Percentiles rank a stretch among this genome's conserved stretches.
phyloP scores from a whole-genome alignment of 768 basidiomycete genomes.

The Amylocystis lapponica region DNA sequence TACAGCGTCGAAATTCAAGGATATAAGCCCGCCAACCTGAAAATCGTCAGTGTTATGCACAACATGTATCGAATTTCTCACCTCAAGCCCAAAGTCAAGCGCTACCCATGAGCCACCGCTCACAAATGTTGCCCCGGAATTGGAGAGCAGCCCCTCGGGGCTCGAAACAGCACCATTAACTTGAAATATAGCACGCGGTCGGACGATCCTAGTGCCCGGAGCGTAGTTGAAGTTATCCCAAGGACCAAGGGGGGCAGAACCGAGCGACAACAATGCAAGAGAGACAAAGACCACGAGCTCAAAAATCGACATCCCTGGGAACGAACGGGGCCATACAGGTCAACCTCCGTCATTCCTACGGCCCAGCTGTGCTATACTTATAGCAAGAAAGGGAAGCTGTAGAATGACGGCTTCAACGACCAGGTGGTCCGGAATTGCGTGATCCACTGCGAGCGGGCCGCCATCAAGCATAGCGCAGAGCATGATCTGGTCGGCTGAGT shows the following conservation, averaged over 20 bases:
- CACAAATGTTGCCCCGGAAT: conserved; percentile 30
- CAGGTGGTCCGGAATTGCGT: too few relatives aligned
- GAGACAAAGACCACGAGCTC: too few relatives aligned
- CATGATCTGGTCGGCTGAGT: too few relatives aligned
- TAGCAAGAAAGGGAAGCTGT: too few relatives aligned
- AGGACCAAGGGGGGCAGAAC: conserved; percentile 41
- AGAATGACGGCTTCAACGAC: too few relatives aligned
- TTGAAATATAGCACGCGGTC: conserved; percentile 35
- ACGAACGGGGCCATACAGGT: too few relatives aligned
- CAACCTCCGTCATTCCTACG: too few relatives aligned
- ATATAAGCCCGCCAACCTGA: conserved; percentile 50
- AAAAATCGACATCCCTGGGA: too few relatives aligned
- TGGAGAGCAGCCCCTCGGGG: conserved; percentile 29
- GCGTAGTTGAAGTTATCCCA: conserved; percentile 52
- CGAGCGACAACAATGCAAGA: too few relatives aligned
- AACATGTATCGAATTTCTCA: conserved; percentile 15
- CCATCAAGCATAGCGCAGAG: too few relatives aligned
- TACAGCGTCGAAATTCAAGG: conserved; percentile 35
- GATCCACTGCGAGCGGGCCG: too few relatives aligned
- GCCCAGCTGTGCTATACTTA: too few relatives aligned
- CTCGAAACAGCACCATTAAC: conserved; percentile 30
- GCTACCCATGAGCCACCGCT: conserved; percentile 42
- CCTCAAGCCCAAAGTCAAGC: conserved; percentile 52
- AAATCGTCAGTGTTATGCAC: background rate
- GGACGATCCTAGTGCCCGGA: conserved; percentile 41